Conservation (phyloP, 2,329 filamentous ascomycete genomes). For the Fusarium coicis region DNA sequence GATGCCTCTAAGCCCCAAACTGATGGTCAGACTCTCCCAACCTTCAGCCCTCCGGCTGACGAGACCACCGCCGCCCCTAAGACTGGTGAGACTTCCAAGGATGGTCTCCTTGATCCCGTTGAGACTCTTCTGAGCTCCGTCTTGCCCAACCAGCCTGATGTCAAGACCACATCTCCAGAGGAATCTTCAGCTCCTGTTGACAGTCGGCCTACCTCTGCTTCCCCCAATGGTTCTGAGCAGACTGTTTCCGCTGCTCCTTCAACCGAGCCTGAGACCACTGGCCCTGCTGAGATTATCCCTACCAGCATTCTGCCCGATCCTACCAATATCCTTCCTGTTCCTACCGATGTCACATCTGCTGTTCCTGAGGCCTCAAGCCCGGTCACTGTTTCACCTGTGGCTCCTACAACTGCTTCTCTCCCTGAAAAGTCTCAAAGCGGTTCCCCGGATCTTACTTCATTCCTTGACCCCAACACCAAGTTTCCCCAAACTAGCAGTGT, state of each 20-base stretch:
- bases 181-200: constrained; percentile 12
- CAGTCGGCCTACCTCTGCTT: constrained; percentile 17
- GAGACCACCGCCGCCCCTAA: constrained; percentile 21
- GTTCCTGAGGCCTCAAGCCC: constrained; percentile 22
- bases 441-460: constrained; percentile 19
- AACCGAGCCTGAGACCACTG: constrained; percentile 28
- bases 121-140: constrained; percentile 33
- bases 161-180: constrained; percentile 14
- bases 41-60: constrained; percentile 9
- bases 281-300: constrained; percentile 6
- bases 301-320: constrained; percentile 24
- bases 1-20: constrained; percentile 21
- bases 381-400: constrained; percentile 17
- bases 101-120: constrained; percentile 41
- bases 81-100: constrained; percentile 19
- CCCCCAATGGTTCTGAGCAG: constrained; percentile 13
- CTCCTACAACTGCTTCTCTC: constrained; percentile 12
- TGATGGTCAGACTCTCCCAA: constrained; percentile 19
- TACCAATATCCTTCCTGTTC: constrained; percentile 10
- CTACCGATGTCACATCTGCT: constrained; percentile 15
- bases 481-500: constrained; percentile 5
- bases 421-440: constrained; percentile 6
- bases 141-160: constrained; percentile 21
- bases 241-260: constrained; percentile 22
- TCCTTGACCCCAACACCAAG: constrained; percentile 27